Evolutionary conservation across 2,329 filamentous ascomycete species (phyloP), one percentile per base, ranked within the genome.

Genomic region (Rhynchosporium graminicola): DNA sequence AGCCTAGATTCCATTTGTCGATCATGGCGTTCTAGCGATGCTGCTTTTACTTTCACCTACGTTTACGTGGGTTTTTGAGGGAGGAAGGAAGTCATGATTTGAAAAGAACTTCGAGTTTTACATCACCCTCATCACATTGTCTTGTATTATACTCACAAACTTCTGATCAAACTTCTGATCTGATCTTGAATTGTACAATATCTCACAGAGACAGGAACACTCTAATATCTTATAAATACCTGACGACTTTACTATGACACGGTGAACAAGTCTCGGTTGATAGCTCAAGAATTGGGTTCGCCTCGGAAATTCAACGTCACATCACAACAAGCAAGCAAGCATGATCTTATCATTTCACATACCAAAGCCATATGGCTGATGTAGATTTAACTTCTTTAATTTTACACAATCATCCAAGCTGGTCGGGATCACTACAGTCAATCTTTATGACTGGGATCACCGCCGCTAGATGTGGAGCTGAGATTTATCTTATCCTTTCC

Each of bases 401-500:
- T 45, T 52, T 62, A 62, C 55, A 62, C 40, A 56, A 58, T 46
- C 28, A 62, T 58, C 40, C 43, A 62, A 57, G 55, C 55, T 48
- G 28, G 13, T 57, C 55, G 42, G 42, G 38, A 56, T 56, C 52
- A 43, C 52, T 38, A 26, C 51, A 42, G 31, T 43, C 52, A 56
- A 56, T 56, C 52, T 43, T 43, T 56, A 43, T 56, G 52, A 56
- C 31, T 31, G 20, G 28, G 36, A 56, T 56, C 52, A 43, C 46
- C 46, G 45, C 57, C 57, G 57, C 57, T 33, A 43, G 45, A 50
- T 51, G 45, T 40, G 65, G 70, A 71, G 70, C 67, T 68, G 70
- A 71, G 70, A 71, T 69, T 70, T 68, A 47, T 69, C 66, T 68
- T 68, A 63, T 51, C 40, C 43, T 62, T 57, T 52, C 13, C 52